These are phyloP conservation scores for Plasmodium knowlesi DNA, from an alignment of 169 alveolate genomes.

Conservation along the genomic window DNA sequence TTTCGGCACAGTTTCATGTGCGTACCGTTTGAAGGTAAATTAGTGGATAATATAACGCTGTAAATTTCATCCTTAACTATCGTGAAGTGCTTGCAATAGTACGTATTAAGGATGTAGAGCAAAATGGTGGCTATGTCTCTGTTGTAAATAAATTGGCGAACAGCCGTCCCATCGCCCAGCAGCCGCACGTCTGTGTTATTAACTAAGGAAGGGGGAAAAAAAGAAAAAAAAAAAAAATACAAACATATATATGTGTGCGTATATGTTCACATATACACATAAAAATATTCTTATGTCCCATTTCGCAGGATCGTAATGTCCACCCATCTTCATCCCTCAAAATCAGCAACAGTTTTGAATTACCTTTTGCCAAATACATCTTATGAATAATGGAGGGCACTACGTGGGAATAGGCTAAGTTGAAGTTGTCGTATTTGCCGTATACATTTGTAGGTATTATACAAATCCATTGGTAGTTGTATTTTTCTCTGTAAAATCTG, in stretches of 20 bases:
- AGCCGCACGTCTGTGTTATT: slow-evolving; percentile 49
- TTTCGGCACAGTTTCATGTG: neutral
- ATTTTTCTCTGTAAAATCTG: slow-evolving; percentile 71
- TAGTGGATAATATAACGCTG: slow-evolving; percentile 64
- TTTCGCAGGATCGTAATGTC: neutral
- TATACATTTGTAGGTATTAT: slow-evolving; percentile 74
- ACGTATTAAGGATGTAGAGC: slow-evolving; percentile 48
- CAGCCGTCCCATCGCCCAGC: slow-evolving; percentile 60
- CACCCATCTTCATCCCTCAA: neutral
- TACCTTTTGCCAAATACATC: slow-evolving; percentile 75
- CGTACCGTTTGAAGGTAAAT: slow-evolving; percentile 66
- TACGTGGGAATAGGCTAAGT: slow-evolving; percentile 39
- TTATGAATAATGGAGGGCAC: slow-evolving; percentile 73
- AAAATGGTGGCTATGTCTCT: slow-evolving; percentile 46
- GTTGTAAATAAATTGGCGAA: slow-evolving; percentile 61
- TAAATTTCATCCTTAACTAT: slow-evolving; percentile 67
- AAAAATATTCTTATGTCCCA: neutral
- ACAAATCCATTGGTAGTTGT: slow-evolving; percentile 68
- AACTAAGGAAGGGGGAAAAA: neutral
- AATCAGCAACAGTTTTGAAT: neutral
- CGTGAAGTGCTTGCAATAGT: slow-evolving; percentile 50
- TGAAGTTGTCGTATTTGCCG: slow-evolving; percentile 72
- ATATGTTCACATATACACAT: neutral
- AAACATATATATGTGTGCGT: neutral
- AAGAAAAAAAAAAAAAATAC: neutral